Evolutionary conservation across 306 rosid genomes (phyloP).

Genomic region (Rosa lucieae): DNA sequence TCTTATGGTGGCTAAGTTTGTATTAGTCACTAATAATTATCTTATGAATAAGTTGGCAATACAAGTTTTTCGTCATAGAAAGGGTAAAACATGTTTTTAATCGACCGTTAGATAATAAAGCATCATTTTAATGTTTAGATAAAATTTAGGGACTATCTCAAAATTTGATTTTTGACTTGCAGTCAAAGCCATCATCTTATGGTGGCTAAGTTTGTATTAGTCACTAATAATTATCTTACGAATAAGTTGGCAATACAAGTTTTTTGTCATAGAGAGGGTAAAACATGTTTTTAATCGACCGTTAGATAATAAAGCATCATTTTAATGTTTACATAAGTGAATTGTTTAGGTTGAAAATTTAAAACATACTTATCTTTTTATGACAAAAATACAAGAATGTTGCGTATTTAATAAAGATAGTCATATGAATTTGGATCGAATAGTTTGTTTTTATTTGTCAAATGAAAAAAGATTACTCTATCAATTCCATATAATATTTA

Average conservation of each 20-base stretch:
- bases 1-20: not conserved
- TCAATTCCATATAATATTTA: not conserved
- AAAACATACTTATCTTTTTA: not conserved
- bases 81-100: not conserved
- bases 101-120: not conserved
- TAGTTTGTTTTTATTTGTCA: not conserved
- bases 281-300: not conserved
- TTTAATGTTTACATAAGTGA: not conserved
- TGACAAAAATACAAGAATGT: not conserved
- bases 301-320: not conserved
- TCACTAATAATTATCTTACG: not conserved
- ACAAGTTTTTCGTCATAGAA: not conserved
- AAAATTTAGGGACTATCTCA: not conserved
- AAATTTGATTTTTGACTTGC: not conserved
- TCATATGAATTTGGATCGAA: not conserved
- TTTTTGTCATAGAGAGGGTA: not conserved
- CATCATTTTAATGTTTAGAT: not conserved
- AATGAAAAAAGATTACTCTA: not conserved
- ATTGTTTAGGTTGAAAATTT: not conserved
- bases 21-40: not conserved
- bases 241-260: not conserved
- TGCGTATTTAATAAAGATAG: not conserved
- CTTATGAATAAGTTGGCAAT: not conserved
- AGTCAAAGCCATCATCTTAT: not conserved
- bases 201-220: not conserved